Percentiles rank a stretch among this genome's conserved stretches.
These are phyloP conservation scores for Penicillium cinerascens DNA, from an alignment of 495 filamentous ascomycete species.

Conservation along the genomic window DNA sequence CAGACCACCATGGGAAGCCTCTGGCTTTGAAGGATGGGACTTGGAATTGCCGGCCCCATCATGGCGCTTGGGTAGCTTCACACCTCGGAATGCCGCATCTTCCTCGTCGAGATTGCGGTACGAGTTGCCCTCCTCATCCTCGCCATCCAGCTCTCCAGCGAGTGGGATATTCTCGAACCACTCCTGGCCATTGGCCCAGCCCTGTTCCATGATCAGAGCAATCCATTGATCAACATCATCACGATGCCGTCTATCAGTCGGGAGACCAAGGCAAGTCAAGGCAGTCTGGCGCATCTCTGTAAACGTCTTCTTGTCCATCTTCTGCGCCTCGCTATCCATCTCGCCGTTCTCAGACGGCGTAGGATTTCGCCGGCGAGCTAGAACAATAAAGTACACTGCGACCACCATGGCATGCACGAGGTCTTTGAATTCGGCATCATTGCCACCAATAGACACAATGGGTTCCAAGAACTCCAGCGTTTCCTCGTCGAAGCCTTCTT, in stretches of 20 bases:
- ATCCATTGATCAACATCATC: slow-evolving; percentile 61
- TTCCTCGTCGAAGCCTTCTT: slow-evolving; percentile 38
- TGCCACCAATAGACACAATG: slow-evolving; percentile 28
- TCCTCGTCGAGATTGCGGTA: slow-evolving; percentile 32
- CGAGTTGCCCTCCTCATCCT: slow-evolving; percentile 40
- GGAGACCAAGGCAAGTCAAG: slow-evolving; percentile 36
- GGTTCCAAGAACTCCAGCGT: slow-evolving; percentile 37
- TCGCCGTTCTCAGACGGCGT: slow-evolving; percentile 16
- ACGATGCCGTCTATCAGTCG: slow-evolving; percentile 35
- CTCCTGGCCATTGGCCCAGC: slow-evolving; percentile 61
- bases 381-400: slow-evolving; percentile 63
- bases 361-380: slow-evolving; percentile 40
- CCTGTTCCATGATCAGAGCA: slow-evolving; percentile 49
- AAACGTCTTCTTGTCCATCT: slow-evolving; percentile 48
- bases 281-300: slow-evolving; percentile 48
- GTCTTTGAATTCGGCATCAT: slow-evolving; percentile 42
- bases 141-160: slow-evolving; percentile 38
- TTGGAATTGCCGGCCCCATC: slow-evolving; percentile 8
- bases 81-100: slow-evolving; percentile 22
- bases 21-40: slow-evolving; percentile 1
- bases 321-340: slow-evolving; percentile 25
- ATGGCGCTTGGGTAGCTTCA: slow-evolving; percentile 25
- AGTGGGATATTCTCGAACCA: slow-evolving; percentile 61
- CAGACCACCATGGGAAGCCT: slow-evolving; percentile 33
- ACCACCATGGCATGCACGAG: slow-evolving; percentile 50